Evolutionary conservation across 1,284 basidiomycete genomes (phyloP), one percentile per base, ranked within the genome.

Genomic region (Serendipita sp.): DNA sequence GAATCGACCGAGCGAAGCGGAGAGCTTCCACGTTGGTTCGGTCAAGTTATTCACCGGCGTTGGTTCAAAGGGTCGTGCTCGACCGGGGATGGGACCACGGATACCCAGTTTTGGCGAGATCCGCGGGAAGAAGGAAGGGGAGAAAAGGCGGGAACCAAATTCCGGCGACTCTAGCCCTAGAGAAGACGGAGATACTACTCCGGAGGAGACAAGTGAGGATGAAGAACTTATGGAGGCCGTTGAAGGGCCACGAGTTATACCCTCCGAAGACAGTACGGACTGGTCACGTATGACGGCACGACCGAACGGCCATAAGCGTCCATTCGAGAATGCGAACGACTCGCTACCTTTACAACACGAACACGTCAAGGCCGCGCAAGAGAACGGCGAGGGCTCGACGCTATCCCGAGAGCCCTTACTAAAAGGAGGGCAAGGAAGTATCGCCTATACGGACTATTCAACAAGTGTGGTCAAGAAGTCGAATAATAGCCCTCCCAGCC

Each of bases 51-150:
- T 88, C 76, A 83, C 81, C 0, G 79, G 81, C 5, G 78, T 77
- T 3, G 82, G 81, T 68, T 67, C 63, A 65, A 69, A 62, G 67
- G 26, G 53, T 32, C 15, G 30, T 22, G 32, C 5, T n/a, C 77
- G 84, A 41, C 81, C 83, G 10, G 74, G 74, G 29, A 73, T 75
- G 0, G 82, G 79, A 0, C 88, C 85, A 10, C 78, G 90, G 17
- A 88, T 94, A 64, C 92, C 91, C 0, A 92, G 88, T 73, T 94
- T 93, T 70, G 88, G 88, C 66, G 78, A 81, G 64, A 81, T 84
- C 61, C 69, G 66, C 13, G 60, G 63, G 15, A 22, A 34, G 15
- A 58, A 58, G 26, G 66, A 65, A 26, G 66, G 65, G 17, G 69
- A 69, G 38, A 67, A 69, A 8, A 65, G 15, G 67, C 74, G 65